A percentile compares a stretch with the other conserved stretches of the same genome.
These are phyloP conservation scores for Beta macrorhiza DNA, from an alignment of 179 eudicot genomes.

Conservation along the genomic window DNA sequence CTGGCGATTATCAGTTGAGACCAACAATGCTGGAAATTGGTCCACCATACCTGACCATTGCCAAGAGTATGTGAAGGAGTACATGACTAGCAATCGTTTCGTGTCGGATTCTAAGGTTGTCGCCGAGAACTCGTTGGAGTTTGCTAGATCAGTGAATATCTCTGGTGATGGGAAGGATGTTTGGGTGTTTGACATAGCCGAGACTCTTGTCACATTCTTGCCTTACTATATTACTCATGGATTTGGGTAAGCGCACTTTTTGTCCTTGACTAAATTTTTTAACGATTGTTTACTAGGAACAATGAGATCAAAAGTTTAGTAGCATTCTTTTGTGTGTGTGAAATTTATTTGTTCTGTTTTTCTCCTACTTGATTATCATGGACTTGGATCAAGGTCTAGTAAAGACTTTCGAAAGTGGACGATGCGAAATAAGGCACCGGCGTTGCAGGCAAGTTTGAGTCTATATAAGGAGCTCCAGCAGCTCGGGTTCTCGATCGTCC, in stretches of 20 bases:
- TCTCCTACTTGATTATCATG: no score
- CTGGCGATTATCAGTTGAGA: conserved; percentile 3
- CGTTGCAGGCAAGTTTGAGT: conserved; percentile 55
- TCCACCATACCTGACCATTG: background rate
- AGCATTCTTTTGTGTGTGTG: no score
- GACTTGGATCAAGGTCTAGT: no score
- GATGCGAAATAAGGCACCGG: conserved; percentile 51
- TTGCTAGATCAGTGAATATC: conserved; percentile 41
- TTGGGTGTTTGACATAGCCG: conserved; percentile 45
- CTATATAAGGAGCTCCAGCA: conserved; percentile 58
- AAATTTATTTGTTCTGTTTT: no score
- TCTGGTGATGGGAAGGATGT: conserved; percentile 30
- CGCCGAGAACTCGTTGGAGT: conserved; percentile 13
- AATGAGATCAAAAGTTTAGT: no score
- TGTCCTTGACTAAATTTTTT: no score
- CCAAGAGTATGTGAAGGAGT: background rate
- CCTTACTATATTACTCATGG: conserved; percentile 33
- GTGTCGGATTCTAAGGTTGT: background rate
- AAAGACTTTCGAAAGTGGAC: conserved; percentile 49
- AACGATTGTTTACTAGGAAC: no score
- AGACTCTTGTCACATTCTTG: conserved; percentile 35
- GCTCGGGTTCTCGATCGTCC: conserved; percentile 60
- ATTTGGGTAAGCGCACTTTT: conserved; percentile 28
- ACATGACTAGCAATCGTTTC: conserved; percentile 1
- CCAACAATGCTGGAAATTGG: conserved; percentile 12